Conservation (phyloP, 2,329 filamentous ascomycete species). For the Ceratocystiopsis minuta region DNA sequence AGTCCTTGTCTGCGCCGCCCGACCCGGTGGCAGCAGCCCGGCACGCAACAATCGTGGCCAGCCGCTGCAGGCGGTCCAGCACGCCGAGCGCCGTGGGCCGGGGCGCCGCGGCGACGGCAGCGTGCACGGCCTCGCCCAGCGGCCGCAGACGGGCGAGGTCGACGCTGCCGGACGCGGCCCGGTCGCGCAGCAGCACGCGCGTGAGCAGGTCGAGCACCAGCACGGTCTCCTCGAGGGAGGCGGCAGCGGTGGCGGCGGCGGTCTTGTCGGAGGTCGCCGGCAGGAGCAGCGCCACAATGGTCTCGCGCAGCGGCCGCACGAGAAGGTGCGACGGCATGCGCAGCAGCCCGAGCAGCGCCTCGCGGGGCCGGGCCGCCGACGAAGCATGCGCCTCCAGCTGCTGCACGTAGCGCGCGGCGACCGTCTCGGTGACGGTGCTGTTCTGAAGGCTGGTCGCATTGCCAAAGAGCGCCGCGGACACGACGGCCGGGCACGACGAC, state of each 20-base stretch:
- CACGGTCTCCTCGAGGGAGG: conserved; percentile 14
- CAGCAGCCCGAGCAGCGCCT: conserved; percentile 12
- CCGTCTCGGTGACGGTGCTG: neutral
- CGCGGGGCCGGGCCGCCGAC: neutral
- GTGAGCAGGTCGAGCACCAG: conserved; percentile 25
- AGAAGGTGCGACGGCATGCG: conserved; percentile 21
- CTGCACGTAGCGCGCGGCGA: conserved; percentile 2
- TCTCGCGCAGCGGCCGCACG: conserved; percentile 25
- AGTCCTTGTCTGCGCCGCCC: too few relatives aligned
- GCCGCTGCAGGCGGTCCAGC: conserved; percentile 1
- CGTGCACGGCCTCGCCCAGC: conserved; percentile 12
- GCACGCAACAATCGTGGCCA: neutral
- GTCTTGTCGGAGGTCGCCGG: conserved; percentile 1
- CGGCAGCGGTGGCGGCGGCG: neutral
- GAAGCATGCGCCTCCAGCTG: neutral
- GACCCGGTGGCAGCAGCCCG: too few relatives aligned
- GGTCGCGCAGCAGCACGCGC: conserved; percentile 33
- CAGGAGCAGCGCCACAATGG: conserved; percentile 20
- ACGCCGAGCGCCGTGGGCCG: neutral
- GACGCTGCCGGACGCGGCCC: conserved; percentile 8
- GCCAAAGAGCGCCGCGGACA: neutral
- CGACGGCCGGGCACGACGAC: neutral
- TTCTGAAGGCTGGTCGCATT: conserved; percentile 2
- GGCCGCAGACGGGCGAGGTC: neutral
- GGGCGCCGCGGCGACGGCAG: neutral